These are phyloP conservation scores for Naegleria fowleri DNA, from an alignment of 208 protist species.

Conservation along the genomic window DNA sequence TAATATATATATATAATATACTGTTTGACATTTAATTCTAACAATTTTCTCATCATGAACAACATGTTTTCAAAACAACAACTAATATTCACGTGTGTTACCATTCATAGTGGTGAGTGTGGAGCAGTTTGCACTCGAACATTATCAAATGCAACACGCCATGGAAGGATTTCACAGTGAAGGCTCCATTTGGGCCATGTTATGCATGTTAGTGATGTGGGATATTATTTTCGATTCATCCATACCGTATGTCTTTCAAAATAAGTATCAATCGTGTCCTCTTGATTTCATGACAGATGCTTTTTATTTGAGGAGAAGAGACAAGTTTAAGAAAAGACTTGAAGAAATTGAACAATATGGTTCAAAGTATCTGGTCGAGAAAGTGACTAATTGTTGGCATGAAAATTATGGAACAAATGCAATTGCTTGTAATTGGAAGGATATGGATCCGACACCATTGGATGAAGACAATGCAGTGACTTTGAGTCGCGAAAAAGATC, in stretches of 20 bases:
- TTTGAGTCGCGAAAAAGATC: not conserved
- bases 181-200: not conserved
- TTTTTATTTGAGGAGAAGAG: not conserved
- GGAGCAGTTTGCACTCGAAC: not conserved
- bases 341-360: not conserved
- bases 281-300: slow-evolving; percentile 28
- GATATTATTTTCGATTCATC: slow-evolving; percentile 31
- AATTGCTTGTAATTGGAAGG: not conserved
- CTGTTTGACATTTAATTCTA: no score
- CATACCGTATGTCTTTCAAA: slow-evolving; percentile 31
- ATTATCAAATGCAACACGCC: not conserved
- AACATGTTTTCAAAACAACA: no score
- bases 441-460: not conserved
- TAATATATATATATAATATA: no score
- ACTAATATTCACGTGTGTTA: no score
- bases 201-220: slow-evolving; percentile 28
- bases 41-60: no score
- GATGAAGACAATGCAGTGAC: not conserved
- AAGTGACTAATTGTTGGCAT: not conserved
- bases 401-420: not conserved
- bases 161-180: not conserved
- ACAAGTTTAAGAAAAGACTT: not conserved
- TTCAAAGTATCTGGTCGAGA: not conserved
- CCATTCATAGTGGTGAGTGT: not conserved
- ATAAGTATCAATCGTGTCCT: slow-evolving; percentile 21